phyloP scores from a whole-genome alignment of 805 yeast genomes.

The Kuraishia floccosa region DNA sequence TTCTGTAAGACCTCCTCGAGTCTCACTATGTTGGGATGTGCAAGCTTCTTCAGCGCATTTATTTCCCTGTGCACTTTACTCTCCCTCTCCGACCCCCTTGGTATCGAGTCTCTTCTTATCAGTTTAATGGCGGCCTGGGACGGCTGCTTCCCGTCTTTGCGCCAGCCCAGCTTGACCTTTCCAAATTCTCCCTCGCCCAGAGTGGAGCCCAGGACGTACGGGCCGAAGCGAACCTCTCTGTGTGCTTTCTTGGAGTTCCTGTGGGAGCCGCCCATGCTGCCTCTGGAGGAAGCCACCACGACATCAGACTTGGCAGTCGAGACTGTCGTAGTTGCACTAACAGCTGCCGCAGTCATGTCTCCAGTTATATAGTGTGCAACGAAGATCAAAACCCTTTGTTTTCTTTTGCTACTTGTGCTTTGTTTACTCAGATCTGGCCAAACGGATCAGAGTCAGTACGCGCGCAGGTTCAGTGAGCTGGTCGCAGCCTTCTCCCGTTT shows the following conservation, averaged over 20 bases:
- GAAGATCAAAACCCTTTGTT: no score
- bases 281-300: neutral
- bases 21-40: constrained; percentile 90
- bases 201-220: constrained; percentile 84
- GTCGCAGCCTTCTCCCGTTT: no score
- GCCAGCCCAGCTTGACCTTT: constrained; percentile 94
- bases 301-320: no score
- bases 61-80: constrained; percentile 88
- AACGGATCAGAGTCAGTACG: no score
- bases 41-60: constrained; percentile 72
- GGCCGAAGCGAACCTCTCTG: constrained; percentile 77
- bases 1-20: constrained; percentile 89
- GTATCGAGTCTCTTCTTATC: constrained; percentile 80
- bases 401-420: no score
- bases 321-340: no score
- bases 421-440: no score
- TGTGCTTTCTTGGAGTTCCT: neutral
- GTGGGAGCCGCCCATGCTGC: neutral
- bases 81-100: constrained; percentile 77
- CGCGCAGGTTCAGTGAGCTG: no score
- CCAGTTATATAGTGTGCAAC: no score
- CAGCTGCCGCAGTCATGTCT: no score
- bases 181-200: constrained; percentile 98
- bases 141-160: constrained; percentile 68
- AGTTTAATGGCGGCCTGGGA: constrained; percentile 90